Base-by-base conservation (phyloP, 75 land plant genomes). In the Selaginella tamariscina region DNA sequence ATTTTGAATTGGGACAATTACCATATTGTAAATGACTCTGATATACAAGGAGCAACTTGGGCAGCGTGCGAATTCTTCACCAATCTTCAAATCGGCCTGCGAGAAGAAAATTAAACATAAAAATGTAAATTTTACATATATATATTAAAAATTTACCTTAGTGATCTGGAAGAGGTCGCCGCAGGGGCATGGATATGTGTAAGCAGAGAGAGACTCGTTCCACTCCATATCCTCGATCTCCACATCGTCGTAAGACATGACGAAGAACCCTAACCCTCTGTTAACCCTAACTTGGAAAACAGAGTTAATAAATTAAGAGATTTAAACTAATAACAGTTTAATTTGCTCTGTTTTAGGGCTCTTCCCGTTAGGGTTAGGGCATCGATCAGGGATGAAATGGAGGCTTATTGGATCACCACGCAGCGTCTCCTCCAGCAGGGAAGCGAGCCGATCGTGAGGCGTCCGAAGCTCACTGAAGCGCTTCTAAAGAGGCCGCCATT, bases 41-140 rank as follows among this genome's bases (percentile, higher is more conserved):
- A 91, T 88, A 82, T 73, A 91, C 22, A 91, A 85, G n/a, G 97
- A 88, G 57, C 97, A 91, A 69, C 87, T 84, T 1, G 97, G 93
- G 67, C 97, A 91, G 1, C 85, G 80, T 1, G 97, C 97, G 54
- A 82, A 87, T 79, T 88, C 94, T 57, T 91, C 97, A 5, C 97
- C 94, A 64, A 79, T 70, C 33, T 73, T 71, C 30, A 91, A 82
- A 0, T 91, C 97, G 2, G 77, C 87, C 56, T 70, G 82, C 30
- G 32, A 65, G 67, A 65, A 28, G 8, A 65, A 26, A n/a, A 9
- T 5, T 31, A 20, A 28, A 33, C 32, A 21, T 24, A 8, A 8
- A 33, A 28, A 59, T 5, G 23, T 5, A 9, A 23, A n/a, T 5
- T n/a, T 5, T 2, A 2, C 62, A n/a, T 9, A n/a, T 9, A 21